Evolutionary conservation across 345 rosid genomes (phyloP), one percentile per base, ranked within the genome.

Genomic region (Conringia planisiliqua): DNA sequence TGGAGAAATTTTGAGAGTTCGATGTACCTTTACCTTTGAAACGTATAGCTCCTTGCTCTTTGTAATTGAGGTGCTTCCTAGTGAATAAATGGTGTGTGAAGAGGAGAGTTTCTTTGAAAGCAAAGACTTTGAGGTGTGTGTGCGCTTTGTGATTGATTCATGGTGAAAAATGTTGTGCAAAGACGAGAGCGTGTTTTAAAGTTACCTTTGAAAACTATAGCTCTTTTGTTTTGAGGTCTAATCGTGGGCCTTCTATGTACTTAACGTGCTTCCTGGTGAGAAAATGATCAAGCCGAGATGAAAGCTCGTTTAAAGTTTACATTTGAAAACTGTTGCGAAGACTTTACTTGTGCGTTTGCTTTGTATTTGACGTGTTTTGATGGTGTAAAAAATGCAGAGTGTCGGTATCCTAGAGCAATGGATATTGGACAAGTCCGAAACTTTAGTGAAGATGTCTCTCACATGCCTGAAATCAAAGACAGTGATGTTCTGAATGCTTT

Each of bases 401-500:
- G 17, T 61, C 43, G 62, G 59, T 84, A 84, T 44, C 72, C 81
- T 62, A 82, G 86, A 13, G 79, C 72, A 2, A 70, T 81, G 78
- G 77, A 82, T 18, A 46, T 85, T 20, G 92, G 91, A 48, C 79
- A 78, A 24, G 72, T 69, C 52, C 86, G 96, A 6, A 78, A 44
- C 63, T 90, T 84, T 62, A 86, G 90, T 40, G 87, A 83, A 72
- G 97, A 86, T 81, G 81, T 83, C 17, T 57, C 85, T 65, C 90
- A 85, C 82, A 70, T 85, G 87, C 97, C 99, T 43, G 82, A 43
- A 60, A 86, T 92, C 33, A 59, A 82, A 67, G 97, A 95, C 62
- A 39, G 80, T 20, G 83, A 84, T 13, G 80, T 90, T 78, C 66
- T 72, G 26, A 72, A 78, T 68, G 89, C 73, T 42, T 90, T 92